A percentile compares a stretch with the other conserved stretches of the same genome.
These are phyloP conservation scores for Letharia columbiana DNA, from an alignment of 495 filamentous ascomycete genomes.

Conservation along the genomic window DNA sequence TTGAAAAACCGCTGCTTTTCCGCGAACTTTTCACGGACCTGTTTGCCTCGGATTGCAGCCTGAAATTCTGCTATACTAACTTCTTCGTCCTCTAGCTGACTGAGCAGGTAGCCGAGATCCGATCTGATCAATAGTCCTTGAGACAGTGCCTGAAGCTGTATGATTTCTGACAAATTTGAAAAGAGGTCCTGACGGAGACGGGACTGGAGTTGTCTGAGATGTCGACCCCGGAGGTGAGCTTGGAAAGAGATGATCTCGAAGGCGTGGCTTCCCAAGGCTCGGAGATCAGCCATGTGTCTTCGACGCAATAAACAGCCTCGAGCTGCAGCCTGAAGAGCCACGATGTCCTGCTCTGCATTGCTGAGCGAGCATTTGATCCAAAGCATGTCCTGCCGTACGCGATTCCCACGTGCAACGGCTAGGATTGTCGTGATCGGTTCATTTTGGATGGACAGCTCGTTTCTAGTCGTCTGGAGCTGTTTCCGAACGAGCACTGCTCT, in stretches of 20 bases:
- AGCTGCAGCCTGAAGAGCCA: conserved; percentile 40
- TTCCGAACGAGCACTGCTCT: conserved; percentile 42
- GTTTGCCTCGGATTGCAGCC: conserved; percentile 58
- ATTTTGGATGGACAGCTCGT: conserved; percentile 35
- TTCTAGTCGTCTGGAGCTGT: conserved; percentile 28
- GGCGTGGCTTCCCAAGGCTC: conserved; percentile 52
- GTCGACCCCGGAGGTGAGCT: conserved; percentile 55
- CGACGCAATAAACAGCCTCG: conserved; percentile 41
- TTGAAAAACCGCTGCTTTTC: conserved; percentile 83
- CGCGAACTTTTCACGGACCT: conserved; percentile 66
- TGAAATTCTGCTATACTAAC: conserved; percentile 66
- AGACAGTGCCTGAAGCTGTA: conserved; percentile 61
- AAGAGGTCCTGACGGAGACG: conserved; percentile 49
- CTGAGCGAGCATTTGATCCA: conserved; percentile 30
- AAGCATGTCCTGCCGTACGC: conserved; percentile 33
- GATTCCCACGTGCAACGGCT: conserved; percentile 37
- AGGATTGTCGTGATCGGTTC: conserved; percentile 37
- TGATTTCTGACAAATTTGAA: conserved; percentile 48
- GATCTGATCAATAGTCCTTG: conserved; percentile 72
- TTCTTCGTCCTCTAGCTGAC: conserved; percentile 73
- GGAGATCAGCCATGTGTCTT: conserved; percentile 38
- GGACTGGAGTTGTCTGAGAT: conserved; percentile 44
- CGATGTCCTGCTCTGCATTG: conserved; percentile 31
- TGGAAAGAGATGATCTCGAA: conserved; percentile 58
- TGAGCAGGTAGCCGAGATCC: conserved; percentile 58